Evolutionary conservation across 2,329 filamentous ascomycete species (phyloP).

Genomic region (Metarhizium anisopliae): DNA sequence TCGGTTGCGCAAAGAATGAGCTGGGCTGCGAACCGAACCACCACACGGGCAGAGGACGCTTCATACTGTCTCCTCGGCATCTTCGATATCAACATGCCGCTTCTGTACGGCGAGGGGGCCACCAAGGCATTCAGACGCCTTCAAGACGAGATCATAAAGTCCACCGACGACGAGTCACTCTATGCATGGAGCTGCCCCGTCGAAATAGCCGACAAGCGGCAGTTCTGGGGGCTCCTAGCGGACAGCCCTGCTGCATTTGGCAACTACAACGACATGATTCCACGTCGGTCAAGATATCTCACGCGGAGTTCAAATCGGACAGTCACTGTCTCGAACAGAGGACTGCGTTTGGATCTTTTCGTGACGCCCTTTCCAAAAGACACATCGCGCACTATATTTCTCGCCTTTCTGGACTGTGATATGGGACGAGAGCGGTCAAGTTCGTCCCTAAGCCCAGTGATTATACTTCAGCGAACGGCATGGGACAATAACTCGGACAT

Average conservation of each 20-base stretch:
- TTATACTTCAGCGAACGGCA: too few relatives aligned
- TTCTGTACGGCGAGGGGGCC: conserved; percentile 14
- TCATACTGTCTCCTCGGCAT: conserved; percentile 24
- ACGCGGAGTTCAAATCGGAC: too few relatives aligned
- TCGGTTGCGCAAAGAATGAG: conserved; percentile 20
- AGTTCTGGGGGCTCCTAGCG: conserved; percentile 19
- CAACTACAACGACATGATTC: conserved; percentile 10
- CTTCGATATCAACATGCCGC: conserved; percentile 24
- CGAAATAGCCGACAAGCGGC: neutral
- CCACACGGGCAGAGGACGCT: conserved; percentile 20
- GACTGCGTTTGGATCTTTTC: too few relatives aligned
- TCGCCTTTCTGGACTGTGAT: too few relatives aligned
- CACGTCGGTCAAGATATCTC: conserved; percentile 13
- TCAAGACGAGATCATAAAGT: neutral
- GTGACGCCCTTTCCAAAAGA: too few relatives aligned
- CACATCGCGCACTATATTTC: too few relatives aligned
- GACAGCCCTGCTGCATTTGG: conserved; percentile 17
- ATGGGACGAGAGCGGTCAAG: too few relatives aligned
- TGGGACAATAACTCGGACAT: too few relatives aligned
- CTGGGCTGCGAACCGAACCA: conserved; percentile 20
- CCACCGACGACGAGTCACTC: conserved; percentile 10
- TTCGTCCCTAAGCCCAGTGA: too few relatives aligned
- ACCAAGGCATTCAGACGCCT: too few relatives aligned
- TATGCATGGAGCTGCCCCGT: neutral
- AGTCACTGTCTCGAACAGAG: too few relatives aligned